Conservation (phyloP, 1,284 basidiomycete genomes). For the Takashimella tepidaria region DNA sequence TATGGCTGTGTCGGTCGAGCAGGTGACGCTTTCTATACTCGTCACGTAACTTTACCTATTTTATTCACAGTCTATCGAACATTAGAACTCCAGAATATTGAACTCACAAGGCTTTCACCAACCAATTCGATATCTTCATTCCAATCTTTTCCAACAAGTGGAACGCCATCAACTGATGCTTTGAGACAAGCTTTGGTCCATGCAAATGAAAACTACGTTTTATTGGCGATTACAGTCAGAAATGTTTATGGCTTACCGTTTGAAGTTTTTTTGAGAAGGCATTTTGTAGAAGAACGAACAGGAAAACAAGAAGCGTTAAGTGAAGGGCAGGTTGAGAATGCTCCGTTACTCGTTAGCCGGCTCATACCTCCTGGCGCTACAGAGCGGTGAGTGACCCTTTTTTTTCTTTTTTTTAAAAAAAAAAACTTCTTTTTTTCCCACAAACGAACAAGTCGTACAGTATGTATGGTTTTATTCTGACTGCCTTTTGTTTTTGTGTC, state of each 20-base stretch:
- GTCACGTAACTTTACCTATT: conserved; percentile 76
- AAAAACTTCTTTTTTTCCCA: too few relatives aligned
- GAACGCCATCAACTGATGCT: conserved; percentile 24
- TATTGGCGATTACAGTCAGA: conserved; percentile 77
- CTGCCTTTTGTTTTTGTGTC: background rate
- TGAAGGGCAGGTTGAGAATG: background rate
- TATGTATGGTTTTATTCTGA: background rate
- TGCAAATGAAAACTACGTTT: conserved; percentile 65
- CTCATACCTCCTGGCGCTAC: conserved; percentile 78
- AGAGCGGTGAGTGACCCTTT: conserved; percentile 55
- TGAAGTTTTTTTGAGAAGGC: conserved; percentile 68
- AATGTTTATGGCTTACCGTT: conserved; percentile 87
- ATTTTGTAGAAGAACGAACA: conserved; percentile 39
- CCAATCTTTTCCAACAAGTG: conserved; percentile 7
- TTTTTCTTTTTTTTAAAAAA: too few relatives aligned
- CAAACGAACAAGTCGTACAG: too few relatives aligned
- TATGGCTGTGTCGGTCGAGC: conserved; percentile 65
- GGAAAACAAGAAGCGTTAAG: background rate
- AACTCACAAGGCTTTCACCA: conserved; percentile 3
- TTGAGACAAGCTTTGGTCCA: conserved; percentile 45
- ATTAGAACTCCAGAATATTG: conserved; percentile 65
- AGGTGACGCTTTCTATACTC: conserved; percentile 61
- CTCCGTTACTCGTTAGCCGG: conserved; percentile 52
- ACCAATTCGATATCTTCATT: background rate
- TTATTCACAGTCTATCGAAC: conserved; percentile 89